Percentiles rank a stretch among this genome's conserved stretches.
Conservation (phyloP, 805 yeast species). For the Candida peoriensis region DNA sequence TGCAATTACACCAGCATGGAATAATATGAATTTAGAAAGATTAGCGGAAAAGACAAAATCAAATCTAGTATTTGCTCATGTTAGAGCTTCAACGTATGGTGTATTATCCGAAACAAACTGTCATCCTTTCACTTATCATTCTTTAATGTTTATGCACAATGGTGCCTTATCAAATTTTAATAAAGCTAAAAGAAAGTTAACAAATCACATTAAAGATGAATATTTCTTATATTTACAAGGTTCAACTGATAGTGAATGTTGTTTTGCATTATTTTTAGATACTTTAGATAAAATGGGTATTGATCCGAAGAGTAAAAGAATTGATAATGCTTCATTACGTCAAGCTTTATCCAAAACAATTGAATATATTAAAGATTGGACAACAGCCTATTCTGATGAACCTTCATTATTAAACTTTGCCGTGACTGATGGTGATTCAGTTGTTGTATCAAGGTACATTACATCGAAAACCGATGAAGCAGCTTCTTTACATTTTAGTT, state of each 20-base stretch:
- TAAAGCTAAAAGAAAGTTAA: slow-evolving; percentile 65
- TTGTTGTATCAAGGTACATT: slow-evolving; percentile 83
- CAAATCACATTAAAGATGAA: slow-evolving; percentile 71
- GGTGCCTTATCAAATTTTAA: slow-evolving; percentile 80
- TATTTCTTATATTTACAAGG: slow-evolving; percentile 84
- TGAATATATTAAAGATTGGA: slow-evolving; percentile 74
- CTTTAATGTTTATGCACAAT: slow-evolving; percentile 94
- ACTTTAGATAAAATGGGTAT: slow-evolving; percentile 69
- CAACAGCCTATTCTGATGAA: slow-evolving; percentile 53
- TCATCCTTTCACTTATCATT: slow-evolving; percentile 89
- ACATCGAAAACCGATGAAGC: slow-evolving; percentile 91
- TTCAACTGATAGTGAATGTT: slow-evolving; percentile 92
- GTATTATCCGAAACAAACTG: slow-evolving; percentile 92
- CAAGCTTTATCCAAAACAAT: slow-evolving; percentile 71
- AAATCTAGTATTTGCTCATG: slow-evolving; percentile 86
- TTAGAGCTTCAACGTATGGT: slow-evolving; percentile 94
- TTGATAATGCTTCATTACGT: slow-evolving; percentile 55
- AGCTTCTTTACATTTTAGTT: slow-evolving; percentile 89
- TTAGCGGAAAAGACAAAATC: slow-evolving; percentile 86
- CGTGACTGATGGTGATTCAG: slow-evolving; percentile 85
- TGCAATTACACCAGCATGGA: slow-evolving; percentile 99
- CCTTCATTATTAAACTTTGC: slow-evolving; percentile 93
- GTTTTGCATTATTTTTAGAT: slow-evolving; percentile 84
- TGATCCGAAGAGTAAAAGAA: slow-evolving; percentile 52
- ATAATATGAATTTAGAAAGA: slow-evolving; percentile 82